A percentile compares a stretch with the other conserved stretches of the same genome.
phyloP scores from a whole-genome alignment of 2,329 filamentous ascomycete genomes.

The Venturia aucupariae region DNA sequence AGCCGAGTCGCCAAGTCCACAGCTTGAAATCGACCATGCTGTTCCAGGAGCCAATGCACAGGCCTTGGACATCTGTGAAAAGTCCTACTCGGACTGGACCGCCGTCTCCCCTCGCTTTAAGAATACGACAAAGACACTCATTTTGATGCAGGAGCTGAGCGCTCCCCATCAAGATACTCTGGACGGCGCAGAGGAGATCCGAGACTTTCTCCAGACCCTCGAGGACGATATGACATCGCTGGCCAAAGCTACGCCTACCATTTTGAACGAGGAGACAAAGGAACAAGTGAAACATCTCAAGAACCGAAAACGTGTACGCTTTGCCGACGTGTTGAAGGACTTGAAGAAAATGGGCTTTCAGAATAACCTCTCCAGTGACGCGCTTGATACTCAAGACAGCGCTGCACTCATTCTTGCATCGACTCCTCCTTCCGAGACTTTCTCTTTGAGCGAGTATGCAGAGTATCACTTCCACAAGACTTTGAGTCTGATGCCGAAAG shows the following conservation, averaged over 20 bases:
- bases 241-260: slow-evolving; percentile 70
- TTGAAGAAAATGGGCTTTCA: slow-evolving; percentile 84
- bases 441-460: slow-evolving; percentile 29
- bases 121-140: slow-evolving; percentile 59
- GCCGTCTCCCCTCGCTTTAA: slow-evolving; percentile 55
- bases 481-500: slow-evolving; percentile 61
- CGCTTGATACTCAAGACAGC: slow-evolving; percentile 64
- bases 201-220: slow-evolving; percentile 60
- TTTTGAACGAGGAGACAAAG: slow-evolving; percentile 82
- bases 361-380: slow-evolving; percentile 66
- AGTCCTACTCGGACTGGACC: slow-evolving; percentile 24
- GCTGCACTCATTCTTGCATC: slow-evolving; percentile 60
- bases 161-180: slow-evolving; percentile 41
- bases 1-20: slow-evolving; percentile 1
- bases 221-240: slow-evolving; percentile 61
- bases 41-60: neutral
- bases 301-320: slow-evolving; percentile 78
- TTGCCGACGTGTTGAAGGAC: slow-evolving; percentile 76
- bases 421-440: slow-evolving; percentile 19
- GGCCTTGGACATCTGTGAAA: slow-evolving; percentile 17
- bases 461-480: slow-evolving; percentile 73
- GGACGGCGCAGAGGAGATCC: slow-evolving; percentile 50
- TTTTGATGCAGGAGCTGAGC: slow-evolving; percentile 62
- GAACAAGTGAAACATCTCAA: slow-evolving; percentile 79
- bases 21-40: neutral